Conservation (phyloP, 305 asterid genomes). For the Vinca major region DNA sequence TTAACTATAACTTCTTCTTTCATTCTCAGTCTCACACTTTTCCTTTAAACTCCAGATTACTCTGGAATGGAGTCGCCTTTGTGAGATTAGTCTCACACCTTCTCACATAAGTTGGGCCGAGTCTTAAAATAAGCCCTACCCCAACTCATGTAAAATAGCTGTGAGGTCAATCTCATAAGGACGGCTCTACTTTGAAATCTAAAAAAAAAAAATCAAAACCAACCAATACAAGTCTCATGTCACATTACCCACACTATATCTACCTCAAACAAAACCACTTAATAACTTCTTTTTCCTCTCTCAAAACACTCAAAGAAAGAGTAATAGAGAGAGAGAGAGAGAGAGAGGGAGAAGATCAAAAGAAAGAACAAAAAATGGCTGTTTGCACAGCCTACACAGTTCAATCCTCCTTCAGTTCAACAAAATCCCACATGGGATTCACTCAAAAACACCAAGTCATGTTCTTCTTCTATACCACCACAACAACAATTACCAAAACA, state of each 20-base stretch:
- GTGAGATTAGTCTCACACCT: too few species aligned
- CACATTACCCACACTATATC: conserved; percentile 8
- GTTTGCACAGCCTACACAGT: conserved; percentile 63
- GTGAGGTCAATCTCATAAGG: too few species aligned
- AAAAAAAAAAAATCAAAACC: too few species aligned
- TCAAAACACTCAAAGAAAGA: conserved; percentile 1
- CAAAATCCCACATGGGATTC: conserved; percentile 61
- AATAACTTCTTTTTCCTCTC: conserved; percentile 19
- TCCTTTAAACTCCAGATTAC: not conserved
- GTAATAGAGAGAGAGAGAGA: not conserved
- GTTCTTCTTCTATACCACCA: conserved; percentile 31
- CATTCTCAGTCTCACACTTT: conserved; percentile 18
- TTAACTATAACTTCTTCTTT: conserved; percentile 32
- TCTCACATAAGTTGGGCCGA: too few species aligned
- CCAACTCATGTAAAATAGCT: too few species aligned
- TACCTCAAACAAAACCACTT: conserved; percentile 10
- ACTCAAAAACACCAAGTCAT: conserved; percentile 60
- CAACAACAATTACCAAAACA: conserved; percentile 4
- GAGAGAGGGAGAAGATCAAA: conserved; percentile 6
- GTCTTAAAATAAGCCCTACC: too few species aligned
- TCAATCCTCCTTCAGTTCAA: conserved; percentile 51
- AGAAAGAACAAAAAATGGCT: conserved; percentile 39
- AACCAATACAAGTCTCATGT: too few species aligned
- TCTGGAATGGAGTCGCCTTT: too few species aligned
- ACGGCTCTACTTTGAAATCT: too few species aligned